Conservation (phyloP, 2,329 filamentous ascomycete species). For the Alternaria incomplexa region DNA sequence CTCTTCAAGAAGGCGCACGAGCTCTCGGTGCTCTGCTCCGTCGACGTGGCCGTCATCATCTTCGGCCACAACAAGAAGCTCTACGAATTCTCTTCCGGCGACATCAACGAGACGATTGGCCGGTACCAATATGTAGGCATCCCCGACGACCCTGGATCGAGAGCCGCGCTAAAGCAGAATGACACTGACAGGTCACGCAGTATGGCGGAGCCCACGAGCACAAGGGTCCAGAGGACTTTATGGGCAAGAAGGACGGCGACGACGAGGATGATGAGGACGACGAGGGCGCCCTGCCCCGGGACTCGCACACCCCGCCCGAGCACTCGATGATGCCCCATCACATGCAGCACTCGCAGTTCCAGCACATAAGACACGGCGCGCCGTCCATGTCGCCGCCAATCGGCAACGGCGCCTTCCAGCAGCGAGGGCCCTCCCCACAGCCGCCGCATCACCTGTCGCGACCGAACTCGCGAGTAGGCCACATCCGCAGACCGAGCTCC, state of each 20-base stretch:
- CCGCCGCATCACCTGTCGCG: slow-evolving; percentile 72
- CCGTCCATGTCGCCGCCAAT: slow-evolving; percentile 90
- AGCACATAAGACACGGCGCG: slow-evolving; percentile 81
- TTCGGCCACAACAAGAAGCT: slow-evolving; percentile 99
- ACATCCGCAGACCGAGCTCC: slow-evolving; percentile 75
- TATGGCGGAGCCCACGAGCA: slow-evolving; percentile 94
- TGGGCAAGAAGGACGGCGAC: slow-evolving; percentile 72
- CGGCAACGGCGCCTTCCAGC: slow-evolving; percentile 71
- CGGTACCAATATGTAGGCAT: slow-evolving; percentile 87
- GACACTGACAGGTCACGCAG: slow-evolving; percentile 56
- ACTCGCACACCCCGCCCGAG: slow-evolving; percentile 68
- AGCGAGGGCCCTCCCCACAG: slow-evolving; percentile 81
- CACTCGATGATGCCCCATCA: slow-evolving; percentile 60
- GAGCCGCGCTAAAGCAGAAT: slow-evolving; percentile 31
- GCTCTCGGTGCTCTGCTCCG: slow-evolving; percentile 94
- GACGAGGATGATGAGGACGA: slow-evolving; percentile 79
- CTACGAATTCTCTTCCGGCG: slow-evolving; percentile 93
- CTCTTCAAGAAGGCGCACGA: slow-evolving; percentile 99
- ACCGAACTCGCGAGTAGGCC: slow-evolving; percentile 75
- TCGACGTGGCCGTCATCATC: slow-evolving; percentile 98
- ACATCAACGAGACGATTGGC: slow-evolving; percentile 88
- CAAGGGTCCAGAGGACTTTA: slow-evolving; percentile 93
- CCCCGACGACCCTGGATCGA: background rate
- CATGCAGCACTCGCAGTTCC: slow-evolving; percentile 66
- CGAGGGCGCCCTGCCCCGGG: slow-evolving; percentile 70